phyloP scores from a whole-genome alignment of 2,329 filamentous ascomycete genomes.

The Claviceps capensis region DNA sequence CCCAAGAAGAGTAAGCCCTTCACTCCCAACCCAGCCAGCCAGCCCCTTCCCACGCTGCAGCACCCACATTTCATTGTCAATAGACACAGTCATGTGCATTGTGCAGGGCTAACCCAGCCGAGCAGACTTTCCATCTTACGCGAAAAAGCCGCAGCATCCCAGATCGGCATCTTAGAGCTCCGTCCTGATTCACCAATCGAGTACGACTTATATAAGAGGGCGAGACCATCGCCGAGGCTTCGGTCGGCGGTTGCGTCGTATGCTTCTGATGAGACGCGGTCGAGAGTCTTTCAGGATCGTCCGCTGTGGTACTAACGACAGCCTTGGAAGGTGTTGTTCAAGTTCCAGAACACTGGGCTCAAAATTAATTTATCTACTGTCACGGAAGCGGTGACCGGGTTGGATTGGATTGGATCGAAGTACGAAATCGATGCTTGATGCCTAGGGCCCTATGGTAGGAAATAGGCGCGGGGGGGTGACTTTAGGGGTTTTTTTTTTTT shows the following conservation, averaged over 20 bases:
- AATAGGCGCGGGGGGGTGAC: too few relatives aligned
- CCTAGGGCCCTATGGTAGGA: too few relatives aligned
- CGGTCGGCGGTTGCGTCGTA: background rate
- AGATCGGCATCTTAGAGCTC: slow-evolving; percentile 30
- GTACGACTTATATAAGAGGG: slow-evolving; percentile 6
- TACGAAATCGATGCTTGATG: too few relatives aligned
- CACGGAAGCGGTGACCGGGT: too few relatives aligned
- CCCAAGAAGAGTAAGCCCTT: slow-evolving; percentile 41
- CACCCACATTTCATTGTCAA: too few relatives aligned
- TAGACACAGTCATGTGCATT: too few relatives aligned
- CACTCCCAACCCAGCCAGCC: background rate
- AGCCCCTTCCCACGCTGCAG: too few relatives aligned
- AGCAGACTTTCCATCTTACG: slow-evolving; percentile 34
- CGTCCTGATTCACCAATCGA: slow-evolving; percentile 3
- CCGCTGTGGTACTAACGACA: background rate
- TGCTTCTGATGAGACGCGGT: background rate
- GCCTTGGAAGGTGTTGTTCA: too few relatives aligned
- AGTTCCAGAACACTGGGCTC: too few relatives aligned
- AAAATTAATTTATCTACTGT: too few relatives aligned
- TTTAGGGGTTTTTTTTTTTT: too few relatives aligned
- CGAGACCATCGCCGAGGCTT: slow-evolving; percentile 5
- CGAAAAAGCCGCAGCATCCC: slow-evolving; percentile 37
- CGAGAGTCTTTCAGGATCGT: background rate
- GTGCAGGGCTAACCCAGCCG: background rate
- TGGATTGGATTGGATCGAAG: too few relatives aligned